Base-by-base conservation (phyloP, 2,329 filamentous ascomycete species). In the Rosellinia necatrix region DNA sequence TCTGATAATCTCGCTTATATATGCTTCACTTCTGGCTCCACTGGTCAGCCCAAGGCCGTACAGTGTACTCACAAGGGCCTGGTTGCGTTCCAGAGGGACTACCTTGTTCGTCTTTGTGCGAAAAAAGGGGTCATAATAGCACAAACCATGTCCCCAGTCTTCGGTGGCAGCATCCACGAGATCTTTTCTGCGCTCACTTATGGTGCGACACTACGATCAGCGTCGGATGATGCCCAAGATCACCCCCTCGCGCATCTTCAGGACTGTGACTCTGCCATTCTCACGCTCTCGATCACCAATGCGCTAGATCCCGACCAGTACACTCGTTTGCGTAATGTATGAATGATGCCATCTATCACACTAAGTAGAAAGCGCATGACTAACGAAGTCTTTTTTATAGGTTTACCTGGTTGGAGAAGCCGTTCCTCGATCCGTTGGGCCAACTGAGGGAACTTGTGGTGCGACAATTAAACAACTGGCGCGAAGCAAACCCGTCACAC, bases 211-310 rank as follows among this genome's bases (percentile, higher is more conserved):
- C n/a, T 48, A 8, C 8, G 30, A 10, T 37, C 37, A 15, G 32
- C 6, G 6, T 29, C 30, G 2, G 21, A 30, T 22, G 44, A 48
- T 4, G 24, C 37, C 19, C 19, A 40, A 24, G 47, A 34, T 9
- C 34, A 41, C 19, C 47, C 47, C 15, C 41, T 49, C 32, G n/a
- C 47, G 17, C 47, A 49, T 19, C 34, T 49, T 24, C 27, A 49
- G 17, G 35, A 49, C 9, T 37, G 27, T 10, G 35, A 41, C 25
- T 37, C 47, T 21, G 35, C 47, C 19, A 49, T 49, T 17, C 35
- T 49, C 2, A 49, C 44, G 3, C 30, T 32, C 6, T 35, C 30
- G 3, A 47, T 47, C 4, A 22, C 30, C 1, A 47, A 37, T 21
- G 15, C 19, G 13, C 44, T 47, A 5, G 32, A 47, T 10, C 10